Conservation (phyloP, 2,329 filamentous ascomycete species). For the Thelonectria olida region DNA sequence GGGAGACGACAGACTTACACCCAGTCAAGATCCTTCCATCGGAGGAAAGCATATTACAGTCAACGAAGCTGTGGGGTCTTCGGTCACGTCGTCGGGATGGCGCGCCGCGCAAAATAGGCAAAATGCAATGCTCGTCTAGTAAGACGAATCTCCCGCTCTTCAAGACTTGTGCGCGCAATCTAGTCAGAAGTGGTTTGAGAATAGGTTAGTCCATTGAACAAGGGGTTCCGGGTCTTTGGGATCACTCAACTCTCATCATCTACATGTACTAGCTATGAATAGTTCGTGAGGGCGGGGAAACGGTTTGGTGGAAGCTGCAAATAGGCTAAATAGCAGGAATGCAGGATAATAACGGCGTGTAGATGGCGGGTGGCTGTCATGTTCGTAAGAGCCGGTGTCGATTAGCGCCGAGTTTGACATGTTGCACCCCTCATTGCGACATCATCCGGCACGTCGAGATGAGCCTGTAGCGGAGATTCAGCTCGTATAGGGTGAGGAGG, state of each 20-base stretch:
- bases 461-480: too few relatives aligned
- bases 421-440: neutral
- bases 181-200: neutral
- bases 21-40: too few relatives aligned
- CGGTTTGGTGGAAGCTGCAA: neutral
- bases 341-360: neutral
- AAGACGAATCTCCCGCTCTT: neutral
- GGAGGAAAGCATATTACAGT: too few relatives aligned
- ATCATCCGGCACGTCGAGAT: too few relatives aligned
- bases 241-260: neutral
- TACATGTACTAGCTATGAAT: too few relatives aligned
- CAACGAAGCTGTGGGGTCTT: too few relatives aligned
- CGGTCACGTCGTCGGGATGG: neutral
- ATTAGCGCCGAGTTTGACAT: neutral
- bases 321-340: slow-evolving; percentile 15
- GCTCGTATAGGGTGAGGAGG: too few relatives aligned
- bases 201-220: neutral
- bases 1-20: neutral
- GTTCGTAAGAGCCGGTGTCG: neutral
- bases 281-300: neutral
- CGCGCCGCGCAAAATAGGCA: slow-evolving; percentile 4
- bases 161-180: neutral
- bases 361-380: neutral
- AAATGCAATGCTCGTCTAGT: neutral
- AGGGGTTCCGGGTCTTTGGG: neutral